phyloP scores from a whole-genome alignment of 192 early-diverging fungal species.

The Coemansia biformis region DNA sequence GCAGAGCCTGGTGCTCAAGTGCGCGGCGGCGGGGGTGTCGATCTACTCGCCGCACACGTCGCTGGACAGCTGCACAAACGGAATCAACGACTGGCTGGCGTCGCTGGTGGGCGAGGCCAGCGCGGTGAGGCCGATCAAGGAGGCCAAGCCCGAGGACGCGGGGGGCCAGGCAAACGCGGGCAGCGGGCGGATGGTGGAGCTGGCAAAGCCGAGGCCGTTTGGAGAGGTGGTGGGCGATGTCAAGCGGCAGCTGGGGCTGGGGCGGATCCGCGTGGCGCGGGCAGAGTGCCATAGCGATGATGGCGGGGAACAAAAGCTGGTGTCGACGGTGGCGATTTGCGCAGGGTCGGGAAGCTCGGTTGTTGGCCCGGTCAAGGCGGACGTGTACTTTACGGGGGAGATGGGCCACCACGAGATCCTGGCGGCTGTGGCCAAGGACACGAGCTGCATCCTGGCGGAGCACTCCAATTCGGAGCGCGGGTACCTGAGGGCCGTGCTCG shows the following conservation, averaged over 20 bases:
- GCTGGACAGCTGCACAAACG: conserved; percentile 71
- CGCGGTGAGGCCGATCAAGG: conserved; percentile 38
- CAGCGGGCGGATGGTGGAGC: conserved; percentile 24
- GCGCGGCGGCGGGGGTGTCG: conserved; percentile 78
- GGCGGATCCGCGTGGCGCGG: conserved; percentile 72
- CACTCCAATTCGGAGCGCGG: conserved; percentile 92
- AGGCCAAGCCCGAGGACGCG: conserved; percentile 17
- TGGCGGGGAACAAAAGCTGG: conserved; percentile 25
- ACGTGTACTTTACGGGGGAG: conserved; percentile 89
- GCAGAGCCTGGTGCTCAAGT: conserved; percentile 74
- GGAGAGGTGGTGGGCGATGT: conserved; percentile 18
- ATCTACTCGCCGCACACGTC: conserved; percentile 90
- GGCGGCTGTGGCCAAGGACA: conserved; percentile 67
- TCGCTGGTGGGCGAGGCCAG: conserved; percentile 35
- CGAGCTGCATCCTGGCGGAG: conserved; percentile 82
- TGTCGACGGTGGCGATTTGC: conserved; percentile 81
- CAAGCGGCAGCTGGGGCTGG: conserved; percentile 55
- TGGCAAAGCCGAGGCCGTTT: conserved; percentile 19
- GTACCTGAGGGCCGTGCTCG: conserved; percentile 62
- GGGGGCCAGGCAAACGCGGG: conserved; percentile 40
- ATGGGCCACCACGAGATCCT: conserved; percentile 93
- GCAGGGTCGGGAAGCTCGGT: conserved; percentile 81
- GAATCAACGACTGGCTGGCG: conserved; percentile 91
- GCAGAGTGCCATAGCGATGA: conserved; percentile 43
- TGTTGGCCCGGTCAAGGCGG: conserved; percentile 55